Evolutionary conservation across 208 protist genomes (phyloP), one percentile per base, ranked within the genome.

Genomic region (Wallacemonas sp.): DNA sequence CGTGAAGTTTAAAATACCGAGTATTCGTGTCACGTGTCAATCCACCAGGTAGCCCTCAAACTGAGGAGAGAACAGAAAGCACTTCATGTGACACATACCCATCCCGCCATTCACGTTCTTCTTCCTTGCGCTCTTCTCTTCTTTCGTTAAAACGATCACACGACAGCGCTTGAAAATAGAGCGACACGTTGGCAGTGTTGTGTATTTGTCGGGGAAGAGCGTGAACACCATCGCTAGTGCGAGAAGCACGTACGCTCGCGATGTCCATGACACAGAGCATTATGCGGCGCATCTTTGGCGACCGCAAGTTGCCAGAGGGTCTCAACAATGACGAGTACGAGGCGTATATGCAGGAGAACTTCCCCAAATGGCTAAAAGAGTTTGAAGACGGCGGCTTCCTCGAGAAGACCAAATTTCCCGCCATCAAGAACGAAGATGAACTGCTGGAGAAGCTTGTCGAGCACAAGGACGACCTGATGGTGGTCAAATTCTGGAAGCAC

Each of bases 401-500:
- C 5, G 85, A 97, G 38, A 68, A 84, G 60, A 97, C 88, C 24
- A 91, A 93, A 62, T 48, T 97, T 30, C 83, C 86, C 2, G 42
- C 82, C 26, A 95, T 97, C 63, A 72, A 76, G 44, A 89, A 73
- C 54, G 90, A 97, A 58, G 83, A 94, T 42, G 90, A 94, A 44
- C 74, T 97, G 8, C 63, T 96, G 8, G 46, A 76, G n/a, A 95
- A 93, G 54, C 79, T 97, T 19, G 69, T 85, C 60, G 71, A 95
- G 71, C 89, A 97, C 76, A 83, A 86, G 58, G 61, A 94, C 64
- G 89, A 97, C 55, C 61, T 97, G 24, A 78, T 97, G 73, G 89
- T 97, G 37, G 80, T 97, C 58, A 97, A 97, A 63, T 97, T 81
- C 61, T 97, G 92, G 91, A 97, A 97, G 68, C 86, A 94, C 52